Evolutionary conservation across 352 stramenopile species (phyloP), one percentile per base, ranked within the genome.

Genomic region (Phytophthora quininea): DNA sequence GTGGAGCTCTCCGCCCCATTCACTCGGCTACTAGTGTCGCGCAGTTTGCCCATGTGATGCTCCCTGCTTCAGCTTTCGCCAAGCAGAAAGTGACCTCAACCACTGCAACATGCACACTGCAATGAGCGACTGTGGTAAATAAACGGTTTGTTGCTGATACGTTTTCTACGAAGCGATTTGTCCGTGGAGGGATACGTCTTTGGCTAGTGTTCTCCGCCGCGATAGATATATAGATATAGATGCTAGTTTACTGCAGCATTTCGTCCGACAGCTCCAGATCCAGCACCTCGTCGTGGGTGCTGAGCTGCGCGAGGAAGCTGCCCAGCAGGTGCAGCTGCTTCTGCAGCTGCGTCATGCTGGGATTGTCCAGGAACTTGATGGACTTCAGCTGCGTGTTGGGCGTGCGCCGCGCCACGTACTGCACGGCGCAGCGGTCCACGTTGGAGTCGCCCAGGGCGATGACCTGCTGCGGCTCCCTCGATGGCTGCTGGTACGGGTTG

Each of bases 351-450:
- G 63, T 75, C 71, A 92, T 90, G 62, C 69, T 91, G 14, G 84
- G 86, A 62, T 89, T 88, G 27, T 91, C 81, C 55, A 95, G 62
- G 53, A 95, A 74, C 66, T 93, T 93, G 62, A 95, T 77, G 7
- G 79, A 92, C 70, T 93, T 95, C 57, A 91, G 69, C 58, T 80
- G 79, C 43, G 79, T 67, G 30, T 83, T 72, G 12, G 75, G 69
- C 47, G 80, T 76, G 48, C 73, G 79, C 9, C 73, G 64, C 7
- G 78, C 80, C 11, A 92, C 79, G 38, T 87, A 88, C 60, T 92
- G 83, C 37, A 92, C 84, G 35, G 84, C 87, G 24, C 77, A 83
- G 64, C 84, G 83, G 63, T 95, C 87, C 31, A 88, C 73, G 24
- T 79, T 70, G 45, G 87, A 91, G 66, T 95, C 87, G 29, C 87